Conservation (phyloP, 2,329 filamentous ascomycete species). For the Endocalyx cinctus region DNA sequence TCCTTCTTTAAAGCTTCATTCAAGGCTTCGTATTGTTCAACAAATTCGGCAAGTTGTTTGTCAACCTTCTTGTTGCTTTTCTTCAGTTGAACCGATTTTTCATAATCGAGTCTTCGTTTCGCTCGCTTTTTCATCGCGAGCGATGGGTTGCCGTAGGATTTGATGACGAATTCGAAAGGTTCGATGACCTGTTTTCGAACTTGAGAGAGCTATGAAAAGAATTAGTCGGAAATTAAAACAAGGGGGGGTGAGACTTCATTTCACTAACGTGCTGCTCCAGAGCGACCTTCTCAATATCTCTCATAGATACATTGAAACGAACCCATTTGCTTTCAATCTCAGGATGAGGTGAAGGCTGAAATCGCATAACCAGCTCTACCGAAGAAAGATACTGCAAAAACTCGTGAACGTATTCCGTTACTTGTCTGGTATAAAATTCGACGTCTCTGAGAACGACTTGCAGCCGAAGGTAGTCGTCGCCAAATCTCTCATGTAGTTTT, state of each 20-base stretch:
- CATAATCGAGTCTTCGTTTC: slow-evolving; percentile 87
- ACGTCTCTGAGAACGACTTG: slow-evolving; percentile 91
- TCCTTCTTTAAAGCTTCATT: slow-evolving; percentile 94
- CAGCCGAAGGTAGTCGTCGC: slow-evolving; percentile 85
- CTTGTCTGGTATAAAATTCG: slow-evolving; percentile 84
- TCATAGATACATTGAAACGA: slow-evolving; percentile 80
- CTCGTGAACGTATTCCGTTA: slow-evolving; percentile 72
- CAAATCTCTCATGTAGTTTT: slow-evolving; percentile 78
- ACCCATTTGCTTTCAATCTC: slow-evolving; percentile 95
- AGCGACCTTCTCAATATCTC: slow-evolving; percentile 77
- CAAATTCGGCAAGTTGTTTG: slow-evolving; percentile 75
- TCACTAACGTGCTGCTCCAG: slow-evolving; percentile 75
- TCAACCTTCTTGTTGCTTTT: slow-evolving; percentile 82
- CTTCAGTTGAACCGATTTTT: slow-evolving; percentile 71
- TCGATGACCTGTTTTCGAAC: slow-evolving; percentile 81
- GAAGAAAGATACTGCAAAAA: slow-evolving; percentile 77
- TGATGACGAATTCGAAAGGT: slow-evolving; percentile 73
- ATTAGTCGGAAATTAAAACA: too few relatives aligned
- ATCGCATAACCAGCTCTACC: slow-evolving; percentile 75
- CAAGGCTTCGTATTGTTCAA: slow-evolving; percentile 84
- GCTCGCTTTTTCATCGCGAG: slow-evolving; percentile 91
- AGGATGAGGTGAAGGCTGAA: slow-evolving; percentile 67
- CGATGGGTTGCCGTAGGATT: slow-evolving; percentile 77
- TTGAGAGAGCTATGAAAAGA: slow-evolving; percentile 46
- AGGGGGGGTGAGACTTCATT: not conserved